These are phyloP conservation scores for Chaetomium cochliodes DNA, from an alignment of 495 filamentous ascomycete genomes.

Conservation along the genomic window DNA sequence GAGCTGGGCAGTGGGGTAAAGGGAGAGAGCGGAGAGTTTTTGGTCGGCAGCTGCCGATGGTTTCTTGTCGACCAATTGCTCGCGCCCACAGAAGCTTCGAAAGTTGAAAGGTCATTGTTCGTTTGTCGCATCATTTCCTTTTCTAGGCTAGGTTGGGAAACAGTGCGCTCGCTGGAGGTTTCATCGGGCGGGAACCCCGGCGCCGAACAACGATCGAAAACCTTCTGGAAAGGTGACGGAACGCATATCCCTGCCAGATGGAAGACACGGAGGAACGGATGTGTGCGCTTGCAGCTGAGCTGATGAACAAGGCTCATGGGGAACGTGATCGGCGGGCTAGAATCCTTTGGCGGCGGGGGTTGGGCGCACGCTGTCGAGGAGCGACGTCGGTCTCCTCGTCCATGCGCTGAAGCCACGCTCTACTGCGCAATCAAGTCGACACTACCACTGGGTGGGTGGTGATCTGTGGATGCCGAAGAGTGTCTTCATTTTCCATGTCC, in stretches of 20 bases:
- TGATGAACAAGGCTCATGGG: not conserved
- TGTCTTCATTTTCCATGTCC: not conserved
- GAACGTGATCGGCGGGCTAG: too few relatives aligned
- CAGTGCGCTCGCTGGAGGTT: not conserved
- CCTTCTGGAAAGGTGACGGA: conserved; percentile 23
- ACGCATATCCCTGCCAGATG: conserved; percentile 24
- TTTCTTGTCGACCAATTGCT: conserved; percentile 10
- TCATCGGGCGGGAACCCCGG: not conserved
- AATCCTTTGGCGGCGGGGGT: too few relatives aligned
- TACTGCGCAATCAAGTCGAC: not conserved
- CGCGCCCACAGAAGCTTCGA: not conserved
- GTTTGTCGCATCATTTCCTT: not conserved
- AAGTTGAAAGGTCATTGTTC: not conserved
- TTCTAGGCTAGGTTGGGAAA: not conserved
- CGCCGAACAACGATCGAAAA: conserved; percentile 24
- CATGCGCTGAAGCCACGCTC: not conserved
- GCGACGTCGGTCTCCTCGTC: not conserved
- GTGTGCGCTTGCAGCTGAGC: not conserved
- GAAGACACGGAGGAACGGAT: conserved; percentile 26
- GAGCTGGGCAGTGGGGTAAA: conserved; percentile 24
- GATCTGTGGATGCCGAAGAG: not conserved
- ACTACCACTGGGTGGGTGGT: not conserved
- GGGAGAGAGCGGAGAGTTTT: conserved; percentile 34
- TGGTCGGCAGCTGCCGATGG: conserved; percentile 35
- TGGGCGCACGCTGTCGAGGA: not conserved